A percentile compares a stretch with the other conserved stretches of the same genome.
Conservation (phyloP, 1,139 yeast species). For the Pichia inconspicua region DNA sequence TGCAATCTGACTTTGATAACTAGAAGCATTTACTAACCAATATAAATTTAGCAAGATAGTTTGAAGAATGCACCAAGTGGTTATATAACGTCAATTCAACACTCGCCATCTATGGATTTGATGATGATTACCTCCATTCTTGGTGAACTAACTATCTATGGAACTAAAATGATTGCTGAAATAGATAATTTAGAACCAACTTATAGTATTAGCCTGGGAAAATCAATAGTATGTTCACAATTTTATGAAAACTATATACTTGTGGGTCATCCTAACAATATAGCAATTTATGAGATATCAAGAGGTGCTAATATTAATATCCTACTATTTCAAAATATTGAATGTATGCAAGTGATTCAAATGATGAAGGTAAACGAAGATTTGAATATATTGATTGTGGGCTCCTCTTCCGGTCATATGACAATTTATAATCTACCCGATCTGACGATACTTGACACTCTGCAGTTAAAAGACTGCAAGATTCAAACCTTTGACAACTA, state of each 20-base stretch:
- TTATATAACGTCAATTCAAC: background rate
- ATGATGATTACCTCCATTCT: conserved; percentile 4
- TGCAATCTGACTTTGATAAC: background rate
- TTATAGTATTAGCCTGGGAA: background rate
- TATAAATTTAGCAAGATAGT: background rate
- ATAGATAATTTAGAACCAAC: background rate
- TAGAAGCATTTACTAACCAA: background rate
- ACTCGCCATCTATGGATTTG: background rate
- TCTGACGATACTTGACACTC: conserved; percentile 12
- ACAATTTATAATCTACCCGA: conserved; percentile 7
- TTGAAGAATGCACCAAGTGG: background rate
- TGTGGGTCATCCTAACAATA: conserved; percentile 3
- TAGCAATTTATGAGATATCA: background rate
- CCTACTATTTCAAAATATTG: background rate
- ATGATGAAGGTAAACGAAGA: conserved; percentile 4
- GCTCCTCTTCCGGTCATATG: conserved; percentile 2
- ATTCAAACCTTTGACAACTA: conserved; percentile 11
- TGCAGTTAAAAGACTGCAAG: conserved; percentile 5
- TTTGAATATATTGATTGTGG: conserved; percentile 2
- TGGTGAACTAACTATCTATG: conserved; percentile 6
- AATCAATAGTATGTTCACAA: background rate
- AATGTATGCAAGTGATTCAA: background rate
- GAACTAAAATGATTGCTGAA: background rate
- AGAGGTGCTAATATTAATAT: background rate
- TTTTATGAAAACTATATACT: conserved; percentile 2